Conservation (phyloP, 495 filamentous ascomycete genomes). For the Cryomyces minteri region DNA sequence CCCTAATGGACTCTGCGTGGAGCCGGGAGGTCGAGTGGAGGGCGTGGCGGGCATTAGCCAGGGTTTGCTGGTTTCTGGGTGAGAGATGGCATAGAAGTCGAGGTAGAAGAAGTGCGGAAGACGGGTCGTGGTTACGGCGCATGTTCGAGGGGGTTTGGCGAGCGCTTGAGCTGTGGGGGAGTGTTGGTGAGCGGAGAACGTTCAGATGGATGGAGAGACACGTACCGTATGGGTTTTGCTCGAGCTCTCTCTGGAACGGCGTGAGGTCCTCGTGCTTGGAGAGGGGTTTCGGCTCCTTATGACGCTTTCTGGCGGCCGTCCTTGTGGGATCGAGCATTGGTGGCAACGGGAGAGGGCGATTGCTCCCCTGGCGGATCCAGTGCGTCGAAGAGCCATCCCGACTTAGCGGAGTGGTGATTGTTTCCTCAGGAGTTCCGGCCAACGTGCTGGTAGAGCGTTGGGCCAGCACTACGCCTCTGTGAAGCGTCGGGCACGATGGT, state of each 20-base stretch:
- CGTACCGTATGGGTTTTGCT: conserved; percentile 42
- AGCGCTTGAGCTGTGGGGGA: conserved; percentile 32
- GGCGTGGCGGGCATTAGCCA: background rate
- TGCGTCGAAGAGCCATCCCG: background rate
- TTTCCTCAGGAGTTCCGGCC: no score
- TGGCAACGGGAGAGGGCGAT: conserved; percentile 12
- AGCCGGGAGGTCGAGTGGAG: background rate
- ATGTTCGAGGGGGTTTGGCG: conserved; percentile 44
- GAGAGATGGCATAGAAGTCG: conserved; percentile 35
- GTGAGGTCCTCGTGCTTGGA: conserved; percentile 12
- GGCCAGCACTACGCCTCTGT: no score
- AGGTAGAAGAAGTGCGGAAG: conserved; percentile 48
- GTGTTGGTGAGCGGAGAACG: conserved; percentile 8
- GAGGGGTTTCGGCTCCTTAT: conserved; percentile 29
- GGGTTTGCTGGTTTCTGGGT: conserved; percentile 24
- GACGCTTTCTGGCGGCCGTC: conserved; percentile 17
- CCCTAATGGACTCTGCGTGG: background rate
- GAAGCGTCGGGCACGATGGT: no score
- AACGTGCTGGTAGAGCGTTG: no score
- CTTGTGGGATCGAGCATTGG: conserved; percentile 12
- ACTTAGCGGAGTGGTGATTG: no score
- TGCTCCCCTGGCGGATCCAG: conserved; percentile 2
- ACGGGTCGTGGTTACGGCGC: conserved; percentile 31
- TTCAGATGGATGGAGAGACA: conserved; percentile 5
- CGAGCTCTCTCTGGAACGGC: conserved; percentile 30